Percentiles rank a stretch among this genome's conserved stretches.
Conservation (phyloP, 2,329 filamentous ascomycete genomes). For the Helicocarpus griseus region DNA sequence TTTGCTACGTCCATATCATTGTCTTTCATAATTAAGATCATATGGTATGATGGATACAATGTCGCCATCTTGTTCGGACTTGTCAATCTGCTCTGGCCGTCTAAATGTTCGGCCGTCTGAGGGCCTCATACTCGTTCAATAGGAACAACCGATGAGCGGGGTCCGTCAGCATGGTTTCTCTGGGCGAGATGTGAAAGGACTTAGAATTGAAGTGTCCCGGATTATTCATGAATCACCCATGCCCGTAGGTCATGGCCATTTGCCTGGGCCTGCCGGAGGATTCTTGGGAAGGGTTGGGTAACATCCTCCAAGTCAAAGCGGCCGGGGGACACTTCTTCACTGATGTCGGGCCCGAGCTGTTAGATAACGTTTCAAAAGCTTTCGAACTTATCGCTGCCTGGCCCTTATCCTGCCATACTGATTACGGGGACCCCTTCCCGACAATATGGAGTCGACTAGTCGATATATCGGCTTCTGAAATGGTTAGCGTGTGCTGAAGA, state of each 20-base stretch:
- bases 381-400: constrained; percentile 16
- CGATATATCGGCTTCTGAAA: constrained; percentile 9
- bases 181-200: constrained; percentile 44
- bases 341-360: constrained; percentile 17
- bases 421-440: constrained; percentile 18
- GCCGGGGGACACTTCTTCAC: constrained; percentile 19
- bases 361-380: constrained; percentile 27
- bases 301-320: constrained; percentile 23
- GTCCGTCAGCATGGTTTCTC: constrained; percentile 69
- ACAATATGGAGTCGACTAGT: constrained; percentile 11
- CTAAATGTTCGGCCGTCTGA: constrained; percentile 71
- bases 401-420: constrained; percentile 17
- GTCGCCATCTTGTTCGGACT: constrained; percentile 57
- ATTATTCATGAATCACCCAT: constrained; percentile 11
- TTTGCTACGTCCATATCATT: constrained; percentile 74
- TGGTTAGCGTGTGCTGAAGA: constrained; percentile 9
- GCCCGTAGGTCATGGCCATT: constrained; percentile 15
- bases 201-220: constrained; percentile 19
- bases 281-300: constrained; percentile 12
- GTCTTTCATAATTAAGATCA: constrained; percentile 62
- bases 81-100: constrained; percentile 59
- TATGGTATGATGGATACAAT: constrained; percentile 62
- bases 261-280: constrained; percentile 7
- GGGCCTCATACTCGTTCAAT: constrained; percentile 67
- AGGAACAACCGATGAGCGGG: constrained; percentile 70